Evolutionary conservation across 148 eudicot genomes (phyloP).

Genomic region (Rhododendron griersonianum): DNA sequence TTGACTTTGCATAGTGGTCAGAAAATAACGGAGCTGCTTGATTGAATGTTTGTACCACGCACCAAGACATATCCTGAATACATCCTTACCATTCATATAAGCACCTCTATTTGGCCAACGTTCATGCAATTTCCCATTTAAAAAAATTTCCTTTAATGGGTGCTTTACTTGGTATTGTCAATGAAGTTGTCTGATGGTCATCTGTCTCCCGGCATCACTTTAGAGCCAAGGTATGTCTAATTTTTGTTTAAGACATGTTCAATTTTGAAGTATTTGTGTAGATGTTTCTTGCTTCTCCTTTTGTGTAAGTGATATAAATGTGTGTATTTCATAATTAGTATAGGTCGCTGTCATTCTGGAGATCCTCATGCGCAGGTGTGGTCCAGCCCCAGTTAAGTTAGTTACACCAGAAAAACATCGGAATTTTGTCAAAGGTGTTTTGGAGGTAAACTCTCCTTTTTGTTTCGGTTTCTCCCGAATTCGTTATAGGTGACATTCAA

Average conservation of each 20-base stretch:
- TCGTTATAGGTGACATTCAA: not conserved
- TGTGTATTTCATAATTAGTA: not conserved
- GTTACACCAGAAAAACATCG: conserved; percentile 59
- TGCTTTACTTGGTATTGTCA: conserved; percentile 50
- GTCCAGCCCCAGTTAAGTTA: conserved; percentile 51
- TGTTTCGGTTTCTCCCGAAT: not conserved
- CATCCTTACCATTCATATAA: not conserved
- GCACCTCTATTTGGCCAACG: not conserved
- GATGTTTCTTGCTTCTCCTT: not conserved
- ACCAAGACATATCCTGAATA: not conserved
- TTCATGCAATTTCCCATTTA: too few relatives aligned
- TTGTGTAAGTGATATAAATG: not conserved
- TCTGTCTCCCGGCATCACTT: conserved; percentile 85
- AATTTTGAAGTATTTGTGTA: not conserved
- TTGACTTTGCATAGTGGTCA: not conserved
- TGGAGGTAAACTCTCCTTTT: conserved; percentile 35
- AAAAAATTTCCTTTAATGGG: too few relatives aligned
- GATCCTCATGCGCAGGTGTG: conserved; percentile 81
- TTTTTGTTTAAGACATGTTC: not conserved
- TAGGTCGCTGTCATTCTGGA: conserved; percentile 81
- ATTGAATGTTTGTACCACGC: not conserved
- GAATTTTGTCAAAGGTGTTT: conserved; percentile 50
- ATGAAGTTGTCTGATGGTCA: conserved; percentile 78
- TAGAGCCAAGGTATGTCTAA: conserved; percentile 54
- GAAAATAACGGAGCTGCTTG: too few relatives aligned